Conservation (phyloP, 2,329 filamentous ascomycete species). For the Cryoendolithus antarcticus region DNA sequence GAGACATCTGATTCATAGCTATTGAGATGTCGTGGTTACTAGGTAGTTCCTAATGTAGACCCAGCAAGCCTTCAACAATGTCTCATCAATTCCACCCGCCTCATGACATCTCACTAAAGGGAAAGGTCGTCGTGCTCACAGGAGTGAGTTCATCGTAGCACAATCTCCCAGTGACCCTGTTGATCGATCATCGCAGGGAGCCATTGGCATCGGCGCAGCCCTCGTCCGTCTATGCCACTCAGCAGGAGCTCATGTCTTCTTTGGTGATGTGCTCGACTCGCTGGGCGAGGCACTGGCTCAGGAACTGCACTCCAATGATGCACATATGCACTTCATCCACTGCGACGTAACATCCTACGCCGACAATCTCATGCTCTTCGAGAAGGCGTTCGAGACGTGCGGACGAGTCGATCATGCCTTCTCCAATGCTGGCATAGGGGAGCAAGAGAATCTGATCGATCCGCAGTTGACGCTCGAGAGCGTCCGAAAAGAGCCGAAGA, state of each 20-base stretch:
- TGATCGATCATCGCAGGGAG: conserved; percentile 20
- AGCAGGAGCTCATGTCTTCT: conserved; percentile 30
- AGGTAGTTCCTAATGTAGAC: no score
- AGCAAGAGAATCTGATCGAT: conserved; percentile 35
- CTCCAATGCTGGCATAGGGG: conserved; percentile 35
- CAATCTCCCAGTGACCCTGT: no score
- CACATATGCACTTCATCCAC: conserved; percentile 26
- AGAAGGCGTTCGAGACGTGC: conserved; percentile 32
- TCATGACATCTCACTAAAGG: conserved; percentile 8
- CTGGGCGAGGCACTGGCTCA: conserved; percentile 22
- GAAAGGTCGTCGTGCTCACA: conserved; percentile 22
- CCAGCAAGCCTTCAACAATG: no score
- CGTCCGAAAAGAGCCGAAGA: conserved; percentile 26
- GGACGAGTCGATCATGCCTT: conserved; percentile 38
- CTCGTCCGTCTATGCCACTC: conserved; percentile 28
- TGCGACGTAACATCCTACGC: conserved; percentile 36
- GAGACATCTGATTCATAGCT: no score
- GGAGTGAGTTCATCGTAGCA: conserved; percentile 12
- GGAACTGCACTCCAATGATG: conserved; percentile 12
- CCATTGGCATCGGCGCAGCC: conserved; percentile 34
- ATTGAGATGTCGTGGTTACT: no score
- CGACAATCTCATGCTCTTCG: conserved; percentile 36
- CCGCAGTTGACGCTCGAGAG: conserved; percentile 31
- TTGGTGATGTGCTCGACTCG: conserved; percentile 30
- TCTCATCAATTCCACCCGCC: conserved; percentile 14